Evolutionary conservation across 2,329 filamentous ascomycete species (phyloP).

Genomic region (Aschersonia sp.): DNA sequence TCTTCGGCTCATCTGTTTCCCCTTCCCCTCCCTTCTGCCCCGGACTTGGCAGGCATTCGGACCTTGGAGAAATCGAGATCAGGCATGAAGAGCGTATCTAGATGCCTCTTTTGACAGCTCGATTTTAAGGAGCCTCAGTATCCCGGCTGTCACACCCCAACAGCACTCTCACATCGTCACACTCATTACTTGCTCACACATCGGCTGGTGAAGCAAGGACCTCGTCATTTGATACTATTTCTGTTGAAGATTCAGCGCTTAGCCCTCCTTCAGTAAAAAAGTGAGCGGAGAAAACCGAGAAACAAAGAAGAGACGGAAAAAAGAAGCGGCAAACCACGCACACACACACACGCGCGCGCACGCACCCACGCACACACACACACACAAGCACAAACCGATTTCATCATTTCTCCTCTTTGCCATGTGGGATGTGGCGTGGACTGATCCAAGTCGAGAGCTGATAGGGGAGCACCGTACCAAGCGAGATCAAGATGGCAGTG

Average conservation of each 20-base stretch:
- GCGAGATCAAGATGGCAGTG: conserved; percentile 23
- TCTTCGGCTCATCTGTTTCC: neutral
- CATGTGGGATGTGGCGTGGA: conserved; percentile 49
- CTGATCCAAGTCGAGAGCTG: conserved; percentile 36
- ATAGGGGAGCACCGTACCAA: conserved; percentile 36
- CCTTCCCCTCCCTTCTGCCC: neutral
- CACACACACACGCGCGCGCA: no score
- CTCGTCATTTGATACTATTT: conserved; percentile 2
- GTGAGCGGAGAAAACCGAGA: neutral
- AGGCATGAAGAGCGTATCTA: neutral
- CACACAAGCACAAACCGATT: neutral
- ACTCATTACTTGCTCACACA: conserved; percentile 1
- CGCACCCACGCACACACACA: neutral
- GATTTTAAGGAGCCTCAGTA: neutral
- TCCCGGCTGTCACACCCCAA: neutral
- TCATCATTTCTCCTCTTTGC: conserved; percentile 2
- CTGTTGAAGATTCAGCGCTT: neutral
- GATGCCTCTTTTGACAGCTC: neutral
- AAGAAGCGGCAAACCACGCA: no score
- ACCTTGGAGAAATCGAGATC: neutral
- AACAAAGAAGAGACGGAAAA: no score
- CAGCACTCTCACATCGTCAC: neutral
- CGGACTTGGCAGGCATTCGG: no score
- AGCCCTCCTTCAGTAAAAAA: neutral
- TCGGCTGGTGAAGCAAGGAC: conserved; percentile 3